Percentiles rank a stretch among this genome's conserved stretches.
Conservation (phyloP, 495 filamentous ascomycete species). For the Neurospora sp. region DNA sequence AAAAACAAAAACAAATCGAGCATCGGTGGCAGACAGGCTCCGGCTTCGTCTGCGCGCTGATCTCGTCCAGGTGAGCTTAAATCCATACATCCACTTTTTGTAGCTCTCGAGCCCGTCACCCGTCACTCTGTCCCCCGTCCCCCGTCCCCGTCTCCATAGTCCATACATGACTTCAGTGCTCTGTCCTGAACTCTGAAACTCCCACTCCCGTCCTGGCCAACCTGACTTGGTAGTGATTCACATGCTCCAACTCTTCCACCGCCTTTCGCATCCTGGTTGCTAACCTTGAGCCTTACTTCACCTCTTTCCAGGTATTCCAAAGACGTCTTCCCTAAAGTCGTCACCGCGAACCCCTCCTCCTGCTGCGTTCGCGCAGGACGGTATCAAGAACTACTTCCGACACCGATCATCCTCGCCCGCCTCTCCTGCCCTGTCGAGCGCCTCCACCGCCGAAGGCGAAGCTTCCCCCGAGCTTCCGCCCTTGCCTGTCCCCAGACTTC, state of each 20-base stretch:
- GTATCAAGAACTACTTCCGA: conserved; percentile 15
- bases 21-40: conserved; percentile 43
- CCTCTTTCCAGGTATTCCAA: conserved; percentile 18
- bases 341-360: conserved; percentile 37
- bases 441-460: conserved; percentile 43
- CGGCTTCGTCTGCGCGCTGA: conserved; percentile 43
- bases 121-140: neutral
- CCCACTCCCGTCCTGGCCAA: neutral
- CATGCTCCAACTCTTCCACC: neutral
- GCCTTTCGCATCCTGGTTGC: conserved; percentile 1
- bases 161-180: neutral
- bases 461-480: conserved; percentile 45
- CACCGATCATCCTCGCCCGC: conserved; percentile 18
- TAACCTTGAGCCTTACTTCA: conserved; percentile 2
- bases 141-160: neutral
- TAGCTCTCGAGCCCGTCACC: neutral
- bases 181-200: neutral
- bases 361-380: conserved; percentile 45
- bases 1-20: conserved; percentile 26
- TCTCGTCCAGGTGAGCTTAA: conserved; percentile 38
- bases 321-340: conserved; percentile 42
- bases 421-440: conserved; percentile 40
- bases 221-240: neutral
- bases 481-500: conserved; percentile 37
- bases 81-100: conserved; percentile 1